Percentiles rank a stretch among this genome's conserved stretches.
Evolutionary conservation across 768 basidiomycete species (phyloP).

Genomic region (Lactarius tabidus): DNA sequence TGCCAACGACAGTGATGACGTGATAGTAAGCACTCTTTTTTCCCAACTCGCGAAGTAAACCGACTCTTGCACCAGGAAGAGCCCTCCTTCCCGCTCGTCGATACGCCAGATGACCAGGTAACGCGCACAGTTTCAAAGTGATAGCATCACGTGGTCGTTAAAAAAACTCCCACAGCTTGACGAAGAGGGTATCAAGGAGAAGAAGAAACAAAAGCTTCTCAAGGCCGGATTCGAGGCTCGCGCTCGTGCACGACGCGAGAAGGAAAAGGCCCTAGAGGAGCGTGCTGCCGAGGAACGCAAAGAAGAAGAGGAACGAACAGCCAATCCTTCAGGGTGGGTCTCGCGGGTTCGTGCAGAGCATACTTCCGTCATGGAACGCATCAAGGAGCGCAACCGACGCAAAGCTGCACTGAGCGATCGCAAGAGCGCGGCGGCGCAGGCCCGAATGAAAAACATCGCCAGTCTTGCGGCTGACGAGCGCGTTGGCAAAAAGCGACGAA

Average conservation of each 20-base stretch:
- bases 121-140: constrained; percentile 23
- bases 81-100: constrained; percentile 82
- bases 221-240: constrained; percentile 95
- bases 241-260: constrained; percentile 76
- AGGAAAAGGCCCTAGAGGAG: constrained; percentile 78
- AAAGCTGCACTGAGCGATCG: constrained; percentile 83
- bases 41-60: not conserved
- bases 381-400: constrained; percentile 77
- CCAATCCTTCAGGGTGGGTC: constrained; percentile 72
- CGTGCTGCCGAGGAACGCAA: constrained; percentile 51
- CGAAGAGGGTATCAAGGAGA: constrained; percentile 91
- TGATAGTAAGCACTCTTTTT: constrained; percentile 34
- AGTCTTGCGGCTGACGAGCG: constrained; percentile 83
- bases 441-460: constrained; percentile 89
- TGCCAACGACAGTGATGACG: constrained; percentile 57
- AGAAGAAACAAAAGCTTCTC: constrained; percentile 86
- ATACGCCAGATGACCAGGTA: constrained; percentile 85
- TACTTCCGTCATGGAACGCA: constrained; percentile 76
- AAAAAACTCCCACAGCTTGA: constrained; percentile 51
- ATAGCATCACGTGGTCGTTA: not conserved
- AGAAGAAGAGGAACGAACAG: constrained; percentile 74
- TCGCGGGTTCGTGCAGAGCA: constrained; percentile 71
- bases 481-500: constrained; percentile 80
- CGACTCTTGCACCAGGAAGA: constrained; percentile 52
- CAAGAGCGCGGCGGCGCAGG: constrained; percentile 79